Evolutionary conservation across 2,329 filamentous ascomycete species (phyloP).

Genomic region (Diaporthe sp.): DNA sequence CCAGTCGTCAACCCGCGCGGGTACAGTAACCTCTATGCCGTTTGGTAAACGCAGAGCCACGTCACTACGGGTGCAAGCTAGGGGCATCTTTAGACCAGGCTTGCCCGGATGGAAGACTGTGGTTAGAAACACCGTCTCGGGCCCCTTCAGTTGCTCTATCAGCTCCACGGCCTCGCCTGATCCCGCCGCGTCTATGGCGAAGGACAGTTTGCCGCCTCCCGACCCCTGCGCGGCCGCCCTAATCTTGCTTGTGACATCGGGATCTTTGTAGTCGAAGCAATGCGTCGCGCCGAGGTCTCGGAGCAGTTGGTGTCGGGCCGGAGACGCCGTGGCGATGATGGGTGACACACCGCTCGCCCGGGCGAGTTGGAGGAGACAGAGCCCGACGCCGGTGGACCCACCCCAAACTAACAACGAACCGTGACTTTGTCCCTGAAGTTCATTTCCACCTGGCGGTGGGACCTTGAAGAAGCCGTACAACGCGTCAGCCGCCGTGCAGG

Average conservation of each 20-base stretch:
- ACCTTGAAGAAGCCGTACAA: neutral
- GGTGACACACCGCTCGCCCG: neutral
- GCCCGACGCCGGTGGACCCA: neutral
- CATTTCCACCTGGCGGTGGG: neutral
- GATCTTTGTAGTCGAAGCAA: conserved; percentile 7
- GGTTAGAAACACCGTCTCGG: neutral
- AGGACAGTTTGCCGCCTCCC: neutral
- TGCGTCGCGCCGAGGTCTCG: neutral
- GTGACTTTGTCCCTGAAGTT: neutral
- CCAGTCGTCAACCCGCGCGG: conserved; percentile 2
- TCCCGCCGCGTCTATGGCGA: neutral
- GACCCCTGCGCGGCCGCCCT: neutral
- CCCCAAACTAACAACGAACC: neutral
- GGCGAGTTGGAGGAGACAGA: neutral
- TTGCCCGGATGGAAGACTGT: neutral
- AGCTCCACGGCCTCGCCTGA: neutral
- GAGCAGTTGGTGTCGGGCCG: neutral
- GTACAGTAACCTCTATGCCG: neutral
- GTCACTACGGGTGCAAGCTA: neutral
- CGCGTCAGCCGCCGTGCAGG: neutral
- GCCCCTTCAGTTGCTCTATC: neutral
- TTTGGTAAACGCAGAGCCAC: neutral
- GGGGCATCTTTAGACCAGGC: neutral
- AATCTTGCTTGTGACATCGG: neutral
- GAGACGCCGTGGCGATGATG: conserved; percentile 7